These are phyloP conservation scores for Cyberlindnera mycetangii DNA, from an alignment of 805 yeast genomes.

Conservation along the genomic window DNA sequence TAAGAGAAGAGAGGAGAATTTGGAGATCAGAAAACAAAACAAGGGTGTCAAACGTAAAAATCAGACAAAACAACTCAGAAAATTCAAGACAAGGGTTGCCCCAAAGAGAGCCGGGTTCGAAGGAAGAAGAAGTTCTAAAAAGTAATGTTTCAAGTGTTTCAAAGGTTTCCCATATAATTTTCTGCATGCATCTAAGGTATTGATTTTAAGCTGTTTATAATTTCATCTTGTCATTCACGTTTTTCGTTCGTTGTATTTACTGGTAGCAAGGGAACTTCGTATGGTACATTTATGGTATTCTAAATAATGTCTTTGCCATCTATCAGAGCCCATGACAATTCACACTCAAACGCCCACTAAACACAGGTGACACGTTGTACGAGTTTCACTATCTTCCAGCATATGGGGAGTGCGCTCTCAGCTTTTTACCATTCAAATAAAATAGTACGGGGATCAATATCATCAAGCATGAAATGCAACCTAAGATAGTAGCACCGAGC, in stretches of 20 bases:
- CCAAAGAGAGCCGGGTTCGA: slow-evolving; percentile 87
- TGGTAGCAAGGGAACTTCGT: no score
- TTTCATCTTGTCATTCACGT: slow-evolving; percentile 1
- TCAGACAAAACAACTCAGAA: slow-evolving; percentile 62
- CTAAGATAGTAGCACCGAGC: slow-evolving; percentile 55
- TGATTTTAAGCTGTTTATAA: neutral
- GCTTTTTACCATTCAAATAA: slow-evolving; percentile 43
- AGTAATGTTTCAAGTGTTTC: neutral
- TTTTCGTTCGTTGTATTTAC: no score
- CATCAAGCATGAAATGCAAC: slow-evolving; percentile 44
- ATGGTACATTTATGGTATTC: no score
- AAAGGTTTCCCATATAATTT: no score
- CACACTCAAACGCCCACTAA: neutral
- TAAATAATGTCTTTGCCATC: no score
- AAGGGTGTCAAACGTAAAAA: slow-evolving; percentile 78
- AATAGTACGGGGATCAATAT: slow-evolving; percentile 56
- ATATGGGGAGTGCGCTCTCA: slow-evolving; percentile 37
- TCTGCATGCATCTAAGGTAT: slow-evolving; percentile 1
- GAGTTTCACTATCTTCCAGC: slow-evolving; percentile 18
- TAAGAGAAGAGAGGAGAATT: slow-evolving; percentile 89
- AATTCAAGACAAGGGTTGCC: slow-evolving; percentile 54
- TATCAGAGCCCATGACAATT: no score
- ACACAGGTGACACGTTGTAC: neutral
- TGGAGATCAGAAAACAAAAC: slow-evolving; percentile 79
- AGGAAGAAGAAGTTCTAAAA: slow-evolving; percentile 42